A percentile compares a stretch with the other conserved stretches of the same genome.
Evolutionary conservation across 2,329 filamentous ascomycete genomes (phyloP).

Genomic region (Talaromyces sp.): DNA sequence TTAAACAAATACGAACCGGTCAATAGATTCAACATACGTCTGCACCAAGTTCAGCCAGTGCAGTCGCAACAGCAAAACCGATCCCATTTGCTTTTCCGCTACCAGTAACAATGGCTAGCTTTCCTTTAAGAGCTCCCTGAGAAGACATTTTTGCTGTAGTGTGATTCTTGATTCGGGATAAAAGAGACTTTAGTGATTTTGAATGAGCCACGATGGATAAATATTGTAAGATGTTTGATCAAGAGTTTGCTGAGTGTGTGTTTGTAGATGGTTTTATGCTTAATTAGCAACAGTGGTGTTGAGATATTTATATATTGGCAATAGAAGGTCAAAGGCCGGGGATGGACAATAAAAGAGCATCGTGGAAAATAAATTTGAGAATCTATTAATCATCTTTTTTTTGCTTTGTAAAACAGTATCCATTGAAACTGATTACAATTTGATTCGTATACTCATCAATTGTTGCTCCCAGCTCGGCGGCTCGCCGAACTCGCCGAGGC

Average conservation of each 20-base stretch:
- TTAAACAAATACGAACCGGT: not conserved
- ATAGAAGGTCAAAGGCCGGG: not conserved
- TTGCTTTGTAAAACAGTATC: not conserved
- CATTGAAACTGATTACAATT: not conserved
- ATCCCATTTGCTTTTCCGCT: conserved; percentile 1
- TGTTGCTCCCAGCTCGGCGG: not conserved
- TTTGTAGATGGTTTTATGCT: not conserved
- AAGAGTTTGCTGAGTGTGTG: too few relatives aligned
- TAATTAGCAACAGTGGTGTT: not conserved
- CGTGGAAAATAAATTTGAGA: not conserved
- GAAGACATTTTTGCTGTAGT: not conserved
- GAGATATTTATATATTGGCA: not conserved
- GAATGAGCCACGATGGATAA: not conserved
- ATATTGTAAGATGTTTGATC: too few relatives aligned
- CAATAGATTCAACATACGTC: not conserved
- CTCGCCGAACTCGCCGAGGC: not conserved
- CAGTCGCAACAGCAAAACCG: not conserved
- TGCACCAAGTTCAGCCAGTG: not conserved
- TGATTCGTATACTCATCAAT: not conserved
- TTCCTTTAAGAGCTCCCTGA: not conserved
- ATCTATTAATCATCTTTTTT: not conserved
- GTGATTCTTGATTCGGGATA: not conserved
- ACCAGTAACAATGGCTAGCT: conserved; percentile 4
- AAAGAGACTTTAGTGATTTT: not conserved
- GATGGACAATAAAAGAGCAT: not conserved